These are phyloP conservation scores for Elaeis oleifera DNA, from an alignment of 202 grass and related monocot species.

Conservation along the genomic window DNA sequence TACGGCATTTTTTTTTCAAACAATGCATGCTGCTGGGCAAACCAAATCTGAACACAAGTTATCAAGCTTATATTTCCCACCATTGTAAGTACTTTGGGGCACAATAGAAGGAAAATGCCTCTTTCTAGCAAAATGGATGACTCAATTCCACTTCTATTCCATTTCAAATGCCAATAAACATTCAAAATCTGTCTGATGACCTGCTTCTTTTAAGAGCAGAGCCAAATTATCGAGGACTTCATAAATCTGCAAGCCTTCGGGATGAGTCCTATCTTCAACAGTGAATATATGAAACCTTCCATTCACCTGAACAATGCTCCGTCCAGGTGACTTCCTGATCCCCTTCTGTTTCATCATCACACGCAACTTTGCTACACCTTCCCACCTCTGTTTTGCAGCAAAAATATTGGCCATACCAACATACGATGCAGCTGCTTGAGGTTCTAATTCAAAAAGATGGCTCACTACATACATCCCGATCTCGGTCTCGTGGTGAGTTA, in stretches of 20 bases:
- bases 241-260: slow-evolving; percentile 1
- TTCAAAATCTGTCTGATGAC: not conserved
- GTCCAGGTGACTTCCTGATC: slow-evolving; percentile 24
- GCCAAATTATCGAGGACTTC: slow-evolving; percentile 1
- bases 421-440: slow-evolving; percentile 19
- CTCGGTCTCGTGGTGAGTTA: slow-evolving; percentile 7
- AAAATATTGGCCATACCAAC: slow-evolving; percentile 33
- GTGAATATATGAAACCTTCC: slow-evolving; percentile 26
- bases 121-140: too few relatives aligned
- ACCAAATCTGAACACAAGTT: too few relatives aligned
- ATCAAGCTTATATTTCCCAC: too few relatives aligned
- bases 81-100: too few relatives aligned
- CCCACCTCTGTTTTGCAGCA: slow-evolving; percentile 31
- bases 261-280: not conserved
- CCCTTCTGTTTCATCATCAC: slow-evolving; percentile 26
- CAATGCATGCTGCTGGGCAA: too few relatives aligned
- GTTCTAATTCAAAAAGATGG: slow-evolving; percentile 14
- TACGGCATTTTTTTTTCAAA: too few relatives aligned
- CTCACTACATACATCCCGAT: slow-evolving; percentile 17
- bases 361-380: slow-evolving; percentile 18
- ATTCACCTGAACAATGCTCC: slow-evolving; percentile 25
- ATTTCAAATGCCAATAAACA: too few relatives aligned
- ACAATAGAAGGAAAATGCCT: too few relatives aligned
- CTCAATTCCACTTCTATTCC: too few relatives aligned
- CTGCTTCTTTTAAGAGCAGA: slow-evolving; percentile 1